A percentile compares a stretch with the other conserved stretches of the same genome.
Evolutionary conservation across 495 filamentous ascomycete genomes (phyloP).

Genomic region (Pyrenopolyporus hunteri): DNA sequence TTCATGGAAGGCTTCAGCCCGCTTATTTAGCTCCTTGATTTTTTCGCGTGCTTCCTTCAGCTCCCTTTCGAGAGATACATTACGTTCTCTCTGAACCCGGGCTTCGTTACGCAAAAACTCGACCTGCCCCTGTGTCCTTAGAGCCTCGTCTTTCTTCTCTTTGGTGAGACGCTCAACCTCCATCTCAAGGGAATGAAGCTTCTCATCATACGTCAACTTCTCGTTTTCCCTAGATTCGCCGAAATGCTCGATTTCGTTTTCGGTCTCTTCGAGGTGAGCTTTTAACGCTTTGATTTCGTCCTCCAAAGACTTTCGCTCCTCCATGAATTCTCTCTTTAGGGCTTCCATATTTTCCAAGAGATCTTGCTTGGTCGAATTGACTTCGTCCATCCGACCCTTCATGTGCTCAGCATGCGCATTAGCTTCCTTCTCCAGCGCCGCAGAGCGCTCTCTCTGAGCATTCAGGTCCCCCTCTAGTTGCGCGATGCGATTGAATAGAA

Average conservation of each 20-base stretch:
- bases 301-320: conserved; percentile 81
- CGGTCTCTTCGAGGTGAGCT: conserved; percentile 78
- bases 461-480: conserved; percentile 80
- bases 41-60: conserved; percentile 60
- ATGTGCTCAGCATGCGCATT: conserved; percentile 61
- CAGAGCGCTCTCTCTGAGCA: conserved; percentile 58
- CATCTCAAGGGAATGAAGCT: conserved; percentile 67
- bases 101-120: conserved; percentile 63
- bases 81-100: conserved; percentile 59
- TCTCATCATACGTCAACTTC: conserved; percentile 69
- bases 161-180: conserved; percentile 69
- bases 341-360: conserved; percentile 94
- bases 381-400: conserved; percentile 76
- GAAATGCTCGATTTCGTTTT: conserved; percentile 86
- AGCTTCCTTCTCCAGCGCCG: conserved; percentile 66
- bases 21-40: conserved; percentile 54
- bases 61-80: conserved; percentile 59
- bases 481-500: conserved; percentile 65
- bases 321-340: conserved; percentile 83
- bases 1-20: conserved; percentile 56
- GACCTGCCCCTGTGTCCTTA: conserved; percentile 61
- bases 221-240: conserved; percentile 84
- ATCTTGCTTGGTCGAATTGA: conserved; percentile 89
- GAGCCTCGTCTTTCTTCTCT: conserved; percentile 61
- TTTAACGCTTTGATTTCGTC: conserved; percentile 76